Base-by-base conservation (phyloP, 2,329 filamentous ascomycete species). In the Microdochium paspali region DNA sequence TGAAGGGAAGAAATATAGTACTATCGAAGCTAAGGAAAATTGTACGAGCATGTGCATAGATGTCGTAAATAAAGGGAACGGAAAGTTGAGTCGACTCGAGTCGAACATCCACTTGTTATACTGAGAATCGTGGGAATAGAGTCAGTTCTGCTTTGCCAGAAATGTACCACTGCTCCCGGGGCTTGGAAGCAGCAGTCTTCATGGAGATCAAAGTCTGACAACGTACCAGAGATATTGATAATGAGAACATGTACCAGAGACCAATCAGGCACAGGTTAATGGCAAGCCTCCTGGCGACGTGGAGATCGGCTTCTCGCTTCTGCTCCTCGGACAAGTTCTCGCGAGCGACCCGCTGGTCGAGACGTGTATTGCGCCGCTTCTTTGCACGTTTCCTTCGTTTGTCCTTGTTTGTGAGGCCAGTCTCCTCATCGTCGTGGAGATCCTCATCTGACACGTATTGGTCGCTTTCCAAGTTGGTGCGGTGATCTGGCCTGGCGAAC, bases 21-120 rank as follows among this genome's bases (percentile, higher is more conserved):
- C 84, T 40, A 86, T 66, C 18, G 77, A 82, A 9, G 93, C 78
- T 39, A 97, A 79, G 15, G 74, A 67, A 66, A 97, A 97, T 63
- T 98, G 93, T 45, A 98, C 90, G 21, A 90, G 71, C 90, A 97
- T 97, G 70, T 98, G 93, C 64, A 93, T 74, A 53, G 88, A 87
- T 3, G 93, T 98, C 10, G 90, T 95, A 67, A 97, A 97, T 45
- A 98, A 77, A 32, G 93, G 93, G 60, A 93, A 97, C 46, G 87
- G 84, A 64, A 98, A 98, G 66, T 96, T 85, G 56, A 94, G 79
- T 55, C 85, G 81, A 55, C 85, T 78, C 51, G 84, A 78, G 59
- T 87, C 87, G 69, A 98, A 97, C 91, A 98, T 97, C 93, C 93
- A 97, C 71, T 96, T 97, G 77, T 98, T 98, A 74, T 97, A 98